Conservation (phyloP, 768 basidiomycete genomes). For the Calocybe gangraenosa region DNA sequence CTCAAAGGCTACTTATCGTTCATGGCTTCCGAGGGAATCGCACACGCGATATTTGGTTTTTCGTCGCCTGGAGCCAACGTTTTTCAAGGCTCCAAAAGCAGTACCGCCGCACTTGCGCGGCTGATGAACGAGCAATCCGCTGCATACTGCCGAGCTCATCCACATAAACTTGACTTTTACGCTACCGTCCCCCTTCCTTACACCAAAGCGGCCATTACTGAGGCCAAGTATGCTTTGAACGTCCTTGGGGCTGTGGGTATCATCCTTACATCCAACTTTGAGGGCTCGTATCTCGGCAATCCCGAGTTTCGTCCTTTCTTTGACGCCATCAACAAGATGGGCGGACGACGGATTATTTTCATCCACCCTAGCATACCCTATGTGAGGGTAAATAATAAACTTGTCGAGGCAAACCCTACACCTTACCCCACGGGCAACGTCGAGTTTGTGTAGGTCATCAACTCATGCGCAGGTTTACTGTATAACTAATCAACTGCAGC, state of each 20-base stretch:
- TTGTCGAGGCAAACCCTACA: constrained; percentile 31
- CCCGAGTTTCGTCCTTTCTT: constrained; percentile 26
- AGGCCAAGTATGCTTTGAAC: constrained; percentile 27
- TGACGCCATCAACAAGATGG: constrained; percentile 24
- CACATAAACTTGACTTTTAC: constrained; percentile 27
- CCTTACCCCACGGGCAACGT: constrained; percentile 28
- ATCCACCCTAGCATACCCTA: constrained; percentile 30
- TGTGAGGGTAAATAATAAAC: constrained; percentile 19
- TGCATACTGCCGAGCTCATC: constrained; percentile 25
- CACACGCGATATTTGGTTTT: constrained; percentile 26
- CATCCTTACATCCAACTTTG: constrained; percentile 27
- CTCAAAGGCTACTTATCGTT: constrained; percentile 23
- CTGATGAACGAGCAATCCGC: constrained; percentile 32
- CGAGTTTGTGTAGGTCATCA: constrained; percentile 27
- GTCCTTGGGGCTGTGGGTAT: constrained; percentile 30
- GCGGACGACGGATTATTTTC: constrained; percentile 25
- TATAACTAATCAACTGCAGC: constrained; percentile 8
- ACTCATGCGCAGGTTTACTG: neutral
- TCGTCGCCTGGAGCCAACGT: constrained; percentile 30
- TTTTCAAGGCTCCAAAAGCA: constrained; percentile 20
- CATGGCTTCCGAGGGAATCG: constrained; percentile 28
- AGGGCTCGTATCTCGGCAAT: constrained; percentile 31
- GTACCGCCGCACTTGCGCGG: constrained; percentile 30
- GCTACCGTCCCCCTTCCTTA: constrained; percentile 32
- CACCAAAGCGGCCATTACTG: constrained; percentile 26